Percentiles rank a stretch among this genome's conserved stretches.
Evolutionary conservation across 2,329 filamentous ascomycete genomes (phyloP).

Genomic region (Pezicula radicicola): DNA sequence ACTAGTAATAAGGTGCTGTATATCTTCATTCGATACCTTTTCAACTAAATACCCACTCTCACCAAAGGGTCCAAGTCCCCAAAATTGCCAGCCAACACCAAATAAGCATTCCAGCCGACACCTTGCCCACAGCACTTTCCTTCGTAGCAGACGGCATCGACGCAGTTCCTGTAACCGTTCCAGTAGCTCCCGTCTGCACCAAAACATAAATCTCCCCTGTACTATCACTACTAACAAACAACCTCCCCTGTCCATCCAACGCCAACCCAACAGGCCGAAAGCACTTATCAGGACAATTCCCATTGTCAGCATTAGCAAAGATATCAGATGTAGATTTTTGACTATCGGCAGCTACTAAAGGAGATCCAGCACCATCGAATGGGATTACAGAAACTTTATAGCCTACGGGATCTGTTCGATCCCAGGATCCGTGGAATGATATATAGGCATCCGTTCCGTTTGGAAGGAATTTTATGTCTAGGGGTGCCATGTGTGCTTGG

Average conservation of each 20-base stretch:
- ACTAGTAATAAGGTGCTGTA: too few species aligned
- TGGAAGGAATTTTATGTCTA: conserved; percentile 66
- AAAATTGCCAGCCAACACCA: too few species aligned
- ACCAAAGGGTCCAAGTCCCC: too few species aligned
- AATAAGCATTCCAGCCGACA: too few species aligned
- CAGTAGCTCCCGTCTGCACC: conserved; percentile 14
- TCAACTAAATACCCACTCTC: too few species aligned
- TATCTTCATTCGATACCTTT: too few species aligned
- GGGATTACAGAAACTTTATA: conserved; percentile 41
- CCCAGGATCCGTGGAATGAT: conserved; percentile 70
- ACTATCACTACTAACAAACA: conserved; percentile 61
- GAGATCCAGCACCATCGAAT: conserved; percentile 40
- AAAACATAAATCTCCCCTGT: conserved; percentile 66
- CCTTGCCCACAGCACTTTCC: neutral
- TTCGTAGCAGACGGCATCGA: neutral
- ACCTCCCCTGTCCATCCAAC: conserved; percentile 48
- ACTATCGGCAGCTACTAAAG: conserved; percentile 37
- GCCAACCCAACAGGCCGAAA: conserved; percentile 62
- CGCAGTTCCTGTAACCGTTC: conserved; percentile 2
- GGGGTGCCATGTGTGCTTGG: conserved; percentile 65
- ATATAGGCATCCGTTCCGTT: conserved; percentile 60
- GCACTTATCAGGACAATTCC: conserved; percentile 51
- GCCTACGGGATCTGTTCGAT: conserved; percentile 46
- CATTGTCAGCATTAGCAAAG: conserved; percentile 51
- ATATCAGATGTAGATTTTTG: conserved; percentile 47